phyloP scores from a whole-genome alignment of 495 filamentous ascomycete genomes.

The Penicillium riverlandense region DNA sequence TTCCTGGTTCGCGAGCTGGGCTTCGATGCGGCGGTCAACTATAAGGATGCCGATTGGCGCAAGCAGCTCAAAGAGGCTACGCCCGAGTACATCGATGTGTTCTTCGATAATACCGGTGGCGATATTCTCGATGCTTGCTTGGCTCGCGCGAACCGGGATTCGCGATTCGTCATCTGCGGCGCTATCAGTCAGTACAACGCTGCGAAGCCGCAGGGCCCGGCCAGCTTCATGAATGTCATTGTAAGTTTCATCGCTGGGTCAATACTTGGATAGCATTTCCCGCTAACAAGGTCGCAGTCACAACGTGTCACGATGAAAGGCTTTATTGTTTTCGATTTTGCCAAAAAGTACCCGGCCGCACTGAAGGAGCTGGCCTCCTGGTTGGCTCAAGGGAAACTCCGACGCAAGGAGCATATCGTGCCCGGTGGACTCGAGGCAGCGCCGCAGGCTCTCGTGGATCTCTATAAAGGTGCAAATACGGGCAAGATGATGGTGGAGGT shows the following conservation, averaged over 20 bases:
- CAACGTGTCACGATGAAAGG: slow-evolving; percentile 49
- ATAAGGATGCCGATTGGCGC: slow-evolving; percentile 47
- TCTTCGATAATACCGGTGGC: slow-evolving; percentile 51
- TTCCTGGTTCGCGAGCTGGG: slow-evolving; percentile 41
- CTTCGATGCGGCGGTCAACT: slow-evolving; percentile 49
- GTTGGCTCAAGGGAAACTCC: slow-evolving; percentile 47
- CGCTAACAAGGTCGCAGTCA: slow-evolving; percentile 25
- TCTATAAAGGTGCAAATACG: slow-evolving; percentile 46
- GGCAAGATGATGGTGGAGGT: slow-evolving; percentile 48
- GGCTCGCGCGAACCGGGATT: slow-evolving; percentile 34
- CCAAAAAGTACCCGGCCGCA: slow-evolving; percentile 35
- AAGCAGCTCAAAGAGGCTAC: slow-evolving; percentile 40
- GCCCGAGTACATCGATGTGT: slow-evolving; percentile 49
- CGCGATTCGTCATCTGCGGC: slow-evolving; percentile 48
- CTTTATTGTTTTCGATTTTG: slow-evolving; percentile 50
- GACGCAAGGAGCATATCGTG: slow-evolving; percentile 49
- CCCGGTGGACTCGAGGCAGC: slow-evolving; percentile 43
- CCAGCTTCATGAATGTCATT: slow-evolving; percentile 44
- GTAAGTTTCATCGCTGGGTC: slow-evolving; percentile 22
- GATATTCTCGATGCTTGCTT: slow-evolving; percentile 49
- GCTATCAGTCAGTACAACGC: slow-evolving; percentile 49
- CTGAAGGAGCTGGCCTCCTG: slow-evolving; percentile 39
- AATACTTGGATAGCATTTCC: neutral
- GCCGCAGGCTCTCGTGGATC: slow-evolving; percentile 39
- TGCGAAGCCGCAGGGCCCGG: slow-evolving; percentile 35